Percentiles rank a stretch among this genome's conserved stretches.
phyloP scores from a whole-genome alignment of 73 alveolate species.

The Paramecium tetraurelia region DNA sequence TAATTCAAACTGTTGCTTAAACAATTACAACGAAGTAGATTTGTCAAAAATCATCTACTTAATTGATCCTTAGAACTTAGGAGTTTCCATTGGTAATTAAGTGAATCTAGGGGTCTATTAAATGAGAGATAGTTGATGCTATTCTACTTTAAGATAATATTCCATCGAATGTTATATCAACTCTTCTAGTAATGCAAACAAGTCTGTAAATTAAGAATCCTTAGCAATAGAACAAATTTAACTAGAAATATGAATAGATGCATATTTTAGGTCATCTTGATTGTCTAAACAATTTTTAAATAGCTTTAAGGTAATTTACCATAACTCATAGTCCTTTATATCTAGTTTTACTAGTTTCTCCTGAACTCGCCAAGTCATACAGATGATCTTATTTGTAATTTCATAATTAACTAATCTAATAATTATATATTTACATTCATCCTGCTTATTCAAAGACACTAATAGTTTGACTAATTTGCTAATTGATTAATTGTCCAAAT shows the following conservation, averaged over 20 bases:
- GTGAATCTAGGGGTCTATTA: slow-evolving; percentile 45
- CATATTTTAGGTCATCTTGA: slow-evolving; percentile 29
- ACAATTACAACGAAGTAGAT: neutral
- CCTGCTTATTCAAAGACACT: neutral
- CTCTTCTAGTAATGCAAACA: neutral
- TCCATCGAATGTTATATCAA: neutral
- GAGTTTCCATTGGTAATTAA: slow-evolving; percentile 18
- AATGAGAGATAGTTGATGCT: neutral
- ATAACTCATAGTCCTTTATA: neutral
- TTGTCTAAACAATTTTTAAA: neutral
- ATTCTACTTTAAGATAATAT: neutral
- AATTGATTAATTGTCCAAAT: neutral
- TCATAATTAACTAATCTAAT: neutral
- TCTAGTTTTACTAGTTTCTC: neutral
- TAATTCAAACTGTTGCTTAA: neutral
- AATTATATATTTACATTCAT: neutral
- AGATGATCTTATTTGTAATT: neutral
- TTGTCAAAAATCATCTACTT: neutral
- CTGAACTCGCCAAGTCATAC: slow-evolving; percentile 42
- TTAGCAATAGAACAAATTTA: neutral
- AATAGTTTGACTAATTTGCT: neutral
- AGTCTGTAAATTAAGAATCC: neutral
- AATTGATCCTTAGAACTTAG: neutral
- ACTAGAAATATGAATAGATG: neutral
- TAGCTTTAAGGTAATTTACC: neutral